Base-by-base conservation (phyloP, 768 basidiomycete genomes). In the Brasilioporus rufonigricans region DNA sequence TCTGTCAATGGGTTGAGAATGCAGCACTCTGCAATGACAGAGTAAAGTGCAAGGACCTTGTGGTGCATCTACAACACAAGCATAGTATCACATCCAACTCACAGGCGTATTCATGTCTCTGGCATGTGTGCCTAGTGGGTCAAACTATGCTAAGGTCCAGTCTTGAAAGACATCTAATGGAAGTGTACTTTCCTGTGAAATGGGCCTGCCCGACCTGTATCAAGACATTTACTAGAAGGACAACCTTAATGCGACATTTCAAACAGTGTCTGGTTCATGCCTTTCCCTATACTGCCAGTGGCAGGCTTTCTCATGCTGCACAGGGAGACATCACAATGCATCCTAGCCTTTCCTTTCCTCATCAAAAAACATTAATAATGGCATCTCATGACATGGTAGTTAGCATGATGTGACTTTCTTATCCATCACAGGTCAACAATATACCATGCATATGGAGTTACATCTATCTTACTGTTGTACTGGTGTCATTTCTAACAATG, bases 171-270 rank as follows among this genome's bases (percentile, higher is more conserved):
- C 56, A 59, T 10, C 9, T 45, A 4, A 45, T 29, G 19, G 57
- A 58, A 16, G 32, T 19, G 5, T 57, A 58, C 6, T 5, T 29
- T 2, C 49, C 38, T 1, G 32, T 58, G 14, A 47, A 36, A 13
- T 46, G 32, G 32, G 32, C 44, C 8, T 58, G 57, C 26, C 48
- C 57, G 9, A 36, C 44, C n/a, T 58, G 57, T 26, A 6, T n/a
- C 5, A 39, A 13, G 29, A 24, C 16, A 3, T 57, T 58, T n/a
- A 58, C 57, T 2, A 58, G 56, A 31, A 27, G 21, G 23, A 5
- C 10, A 9, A 51, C 10, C 21, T 23, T 57, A 33, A 32, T 18
- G 29, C 8, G 5, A 23, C 56, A 58, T 27, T 40, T 44, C 19
- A 1, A 24, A 13, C 18, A 12, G 18, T 44, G 36, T 14, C 8